Evolutionary conservation across 2,329 filamentous ascomycete genomes (phyloP).

Genomic region (Chlorencoelia australis): DNA sequence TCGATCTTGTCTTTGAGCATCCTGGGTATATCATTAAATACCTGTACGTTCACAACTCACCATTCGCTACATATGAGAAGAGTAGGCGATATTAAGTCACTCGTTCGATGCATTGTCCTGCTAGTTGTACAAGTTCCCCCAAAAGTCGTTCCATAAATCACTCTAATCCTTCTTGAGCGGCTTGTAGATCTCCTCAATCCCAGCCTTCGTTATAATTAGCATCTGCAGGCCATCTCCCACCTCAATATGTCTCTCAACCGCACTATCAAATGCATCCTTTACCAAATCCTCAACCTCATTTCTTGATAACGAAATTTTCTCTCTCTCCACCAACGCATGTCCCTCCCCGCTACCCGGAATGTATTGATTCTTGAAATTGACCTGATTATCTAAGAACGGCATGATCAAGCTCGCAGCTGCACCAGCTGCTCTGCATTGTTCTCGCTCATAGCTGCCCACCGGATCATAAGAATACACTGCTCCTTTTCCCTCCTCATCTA

Average conservation of each 20-base stretch:
- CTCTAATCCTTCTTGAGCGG: slow-evolving; percentile 82
- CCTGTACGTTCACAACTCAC: too few species aligned
- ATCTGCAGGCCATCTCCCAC: slow-evolving; percentile 95
- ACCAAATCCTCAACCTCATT: slow-evolving; percentile 76
- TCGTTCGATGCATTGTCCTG: too few species aligned
- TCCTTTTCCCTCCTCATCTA: slow-evolving; percentile 90
- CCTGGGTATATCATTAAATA: too few species aligned
- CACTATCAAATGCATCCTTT: slow-evolving; percentile 95
- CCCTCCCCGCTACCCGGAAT: slow-evolving; percentile 76
- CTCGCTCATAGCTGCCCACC: slow-evolving; percentile 93
- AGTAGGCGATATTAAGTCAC: too few species aligned
- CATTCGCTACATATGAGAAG: too few species aligned
- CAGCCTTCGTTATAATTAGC: slow-evolving; percentile 80
- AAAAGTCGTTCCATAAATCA: background rate
- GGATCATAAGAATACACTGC: slow-evolving; percentile 97
- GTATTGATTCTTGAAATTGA: slow-evolving; percentile 99
- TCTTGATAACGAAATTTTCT: slow-evolving; percentile 59
- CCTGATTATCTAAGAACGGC: slow-evolving; percentile 98
- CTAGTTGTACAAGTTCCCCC: slow-evolving; percentile 9
- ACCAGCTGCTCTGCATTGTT: slow-evolving; percentile 89
- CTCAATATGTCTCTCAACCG: slow-evolving; percentile 97
- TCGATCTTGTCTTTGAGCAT: too few species aligned
- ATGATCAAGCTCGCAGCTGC: slow-evolving; percentile 92
- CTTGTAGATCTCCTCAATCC: slow-evolving; percentile 76
- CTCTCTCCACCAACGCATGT: slow-evolving; percentile 65